These are phyloP conservation scores for Alternaria solani DNA, from an alignment of 2,329 filamentous ascomycete species.

Conservation along the genomic window DNA sequence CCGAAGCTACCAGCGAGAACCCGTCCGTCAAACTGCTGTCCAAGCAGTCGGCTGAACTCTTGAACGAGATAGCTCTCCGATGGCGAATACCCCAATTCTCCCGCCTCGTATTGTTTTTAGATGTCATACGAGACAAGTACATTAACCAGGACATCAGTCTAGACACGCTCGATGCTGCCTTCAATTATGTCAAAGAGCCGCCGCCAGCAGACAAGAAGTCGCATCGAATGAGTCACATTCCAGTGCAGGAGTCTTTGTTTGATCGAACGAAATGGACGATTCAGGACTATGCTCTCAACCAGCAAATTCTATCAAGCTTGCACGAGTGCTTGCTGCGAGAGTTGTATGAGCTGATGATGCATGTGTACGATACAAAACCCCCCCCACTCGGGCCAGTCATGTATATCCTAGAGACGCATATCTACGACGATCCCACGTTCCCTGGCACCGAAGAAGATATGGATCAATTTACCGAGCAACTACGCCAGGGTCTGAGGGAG, in stretches of 20 bases:
- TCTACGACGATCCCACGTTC: conserved; percentile 81
- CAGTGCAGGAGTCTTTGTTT: conserved; percentile 50
- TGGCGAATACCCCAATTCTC: conserved; percentile 91
- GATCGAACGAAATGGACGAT: conserved; percentile 62
- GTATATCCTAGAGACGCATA: conserved; percentile 81
- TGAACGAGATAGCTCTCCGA: conserved; percentile 83
- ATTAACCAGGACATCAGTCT: conserved; percentile 81
- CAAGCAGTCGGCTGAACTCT: conserved; percentile 79
- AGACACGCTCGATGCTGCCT: conserved; percentile 82
- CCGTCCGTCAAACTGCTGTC: conserved; percentile 67
- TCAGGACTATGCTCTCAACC: conserved; percentile 66
- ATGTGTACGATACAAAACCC: conserved; percentile 88
- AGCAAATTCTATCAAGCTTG: conserved; percentile 75
- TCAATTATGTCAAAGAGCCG: conserved; percentile 80
- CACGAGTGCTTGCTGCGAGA: conserved; percentile 87
- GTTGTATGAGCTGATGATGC: conserved; percentile 84
- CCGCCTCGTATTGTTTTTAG: conserved; percentile 80
- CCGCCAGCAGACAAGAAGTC: conserved; percentile 69
- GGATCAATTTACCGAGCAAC: conserved; percentile 73
- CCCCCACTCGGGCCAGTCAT: conserved; percentile 81
- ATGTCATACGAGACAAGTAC: conserved; percentile 86
- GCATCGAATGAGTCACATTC: conserved; percentile 59
- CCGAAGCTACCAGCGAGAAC: conserved; percentile 57
- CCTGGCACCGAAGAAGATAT: conserved; percentile 73
- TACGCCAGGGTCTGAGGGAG: conserved; percentile 75